Evolutionary conservation across 2,329 filamentous ascomycete genomes (phyloP), one percentile per base, ranked within the genome.

Genomic region (Colletotrichum camelliae): DNA sequence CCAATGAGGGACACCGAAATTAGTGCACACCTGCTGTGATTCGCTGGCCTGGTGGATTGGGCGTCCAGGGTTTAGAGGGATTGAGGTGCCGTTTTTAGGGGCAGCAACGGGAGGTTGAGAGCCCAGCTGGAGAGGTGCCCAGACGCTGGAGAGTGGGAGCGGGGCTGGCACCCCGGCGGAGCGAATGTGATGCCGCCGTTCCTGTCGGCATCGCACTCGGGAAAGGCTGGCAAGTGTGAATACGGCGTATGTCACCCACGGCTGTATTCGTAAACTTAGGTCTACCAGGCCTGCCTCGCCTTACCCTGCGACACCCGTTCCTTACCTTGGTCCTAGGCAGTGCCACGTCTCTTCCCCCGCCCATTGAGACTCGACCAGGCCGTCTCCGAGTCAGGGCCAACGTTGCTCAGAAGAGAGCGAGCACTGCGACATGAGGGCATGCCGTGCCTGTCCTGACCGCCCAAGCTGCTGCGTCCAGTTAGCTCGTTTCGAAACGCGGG

Each of bases 11-110:
- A 55, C 6, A 57, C 18, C 35, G 43, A 68, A 70, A 77, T 77
- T 77, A 73, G 70, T 77, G 76, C 55, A 67, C 58, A 31, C 52
- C n/a, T 55, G n/a, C 39, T 15, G 15, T 76, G 72, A 76, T 76
- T 76, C 61, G 74, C 65, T 9, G 39, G 52, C 21, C 18, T 7
- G 21, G 12, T 62, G 60, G 65, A 18, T 39, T n/a, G n/a, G 33
- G 33, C 21, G 13, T 31, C 24, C 43, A 61, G 37, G 37, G 67
- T 52, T 60, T 65, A n/a, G 48, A 37, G 27, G 58, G 27, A 62
- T 67, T 48, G 43, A 62, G 35, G 37, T 55, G 62, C 60, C n/a
- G 27, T 33, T 67, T 58, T 67, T 57, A 65, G 48, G 48, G 9
- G 35, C 21, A 27, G 55, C 21, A 58, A 58, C 43, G n/a, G 43